A percentile compares a stretch with the other conserved stretches of the same genome.
Evolutionary conservation across 805 yeast genomes (phyloP).

Genomic region (Candida broadrunensis): DNA sequence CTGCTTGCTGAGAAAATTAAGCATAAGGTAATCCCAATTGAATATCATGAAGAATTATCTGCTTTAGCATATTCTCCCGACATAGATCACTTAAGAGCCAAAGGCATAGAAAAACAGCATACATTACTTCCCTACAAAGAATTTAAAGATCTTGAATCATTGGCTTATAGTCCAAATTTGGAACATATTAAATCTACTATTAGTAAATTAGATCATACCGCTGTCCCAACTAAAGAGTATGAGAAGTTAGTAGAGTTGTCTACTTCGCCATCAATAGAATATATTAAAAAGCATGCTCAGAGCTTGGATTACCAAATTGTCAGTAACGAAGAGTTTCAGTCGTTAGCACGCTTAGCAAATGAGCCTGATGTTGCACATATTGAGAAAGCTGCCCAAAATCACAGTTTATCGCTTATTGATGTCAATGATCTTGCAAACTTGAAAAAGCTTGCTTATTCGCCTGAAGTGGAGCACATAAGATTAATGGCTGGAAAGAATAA

Average conservation of each 20-base stretch:
- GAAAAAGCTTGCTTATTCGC: background rate
- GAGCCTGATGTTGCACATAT: conserved; percentile 22
- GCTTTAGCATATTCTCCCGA: conserved; percentile 19
- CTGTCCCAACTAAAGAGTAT: conserved; percentile 13
- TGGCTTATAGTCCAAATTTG: conserved; percentile 20
- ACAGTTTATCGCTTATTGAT: conserved; percentile 15
- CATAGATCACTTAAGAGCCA: conserved; percentile 11
- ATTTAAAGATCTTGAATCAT: conserved; percentile 5
- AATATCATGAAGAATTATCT: conserved; percentile 11
- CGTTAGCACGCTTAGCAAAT: conserved; percentile 11
- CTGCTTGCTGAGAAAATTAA: conserved; percentile 11
- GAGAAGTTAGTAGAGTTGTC: conserved; percentile 13
- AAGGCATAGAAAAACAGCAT: conserved; percentile 8
- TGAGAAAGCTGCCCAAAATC: conserved; percentile 12
- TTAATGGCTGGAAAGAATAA: conserved; percentile 10
- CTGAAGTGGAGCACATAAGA: conserved; percentile 1
- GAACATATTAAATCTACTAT: conserved; percentile 26
- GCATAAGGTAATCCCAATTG: conserved; percentile 5
- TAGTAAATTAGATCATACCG: conserved; percentile 2
- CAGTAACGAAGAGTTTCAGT: conserved; percentile 6
- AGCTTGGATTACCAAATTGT: conserved; percentile 13
- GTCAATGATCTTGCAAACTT: conserved; percentile 12
- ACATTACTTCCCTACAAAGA: conserved; percentile 10
- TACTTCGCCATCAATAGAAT: conserved; percentile 17
- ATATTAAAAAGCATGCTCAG: conserved; percentile 13